A percentile compares a stretch with the other conserved stretches of the same genome.
These are phyloP conservation scores for Antarctomyces pellizariae DNA, from an alignment of 495 filamentous ascomycete genomes.

Conservation along the genomic window DNA sequence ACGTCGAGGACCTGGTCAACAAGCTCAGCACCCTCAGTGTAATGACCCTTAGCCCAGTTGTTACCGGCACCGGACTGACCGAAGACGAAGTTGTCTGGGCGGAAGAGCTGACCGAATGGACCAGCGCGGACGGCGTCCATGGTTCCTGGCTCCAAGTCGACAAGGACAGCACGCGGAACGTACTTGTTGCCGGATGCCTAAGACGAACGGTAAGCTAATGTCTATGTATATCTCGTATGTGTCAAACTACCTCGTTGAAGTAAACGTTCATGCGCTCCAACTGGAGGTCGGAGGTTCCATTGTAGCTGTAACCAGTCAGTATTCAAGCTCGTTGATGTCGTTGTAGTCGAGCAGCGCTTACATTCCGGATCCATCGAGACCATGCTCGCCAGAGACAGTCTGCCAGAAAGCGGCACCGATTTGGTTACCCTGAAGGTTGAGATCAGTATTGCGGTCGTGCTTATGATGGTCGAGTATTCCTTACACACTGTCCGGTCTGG, in stretches of 20 bases:
- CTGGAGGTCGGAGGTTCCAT: constrained; percentile 94
- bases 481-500: constrained; percentile 96
- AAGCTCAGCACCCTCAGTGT: constrained; percentile 98
- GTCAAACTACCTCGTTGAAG: constrained; percentile 81
- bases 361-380: constrained; percentile 87
- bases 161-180: constrained; percentile 95
- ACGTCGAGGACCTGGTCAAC: constrained; percentile 97
- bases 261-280: constrained; percentile 99
- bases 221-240: neutral
- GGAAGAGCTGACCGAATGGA: constrained; percentile 98
- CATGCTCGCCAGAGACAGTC: constrained; percentile 95
- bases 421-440: constrained; percentile 97
- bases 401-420: constrained; percentile 99
- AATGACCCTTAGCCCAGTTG: constrained; percentile 99
- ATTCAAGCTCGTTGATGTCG: neutral
- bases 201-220: neutral
- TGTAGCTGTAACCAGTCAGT: constrained; percentile 39
- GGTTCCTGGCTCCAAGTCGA: constrained; percentile 95
- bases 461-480: no score
- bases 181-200: constrained; percentile 95
- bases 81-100: constrained; percentile 99
- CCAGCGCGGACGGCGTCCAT: constrained; percentile 99
- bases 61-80: constrained; percentile 98
- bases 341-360: constrained; percentile 24
- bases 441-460: no score